Percentiles rank a stretch among this genome's conserved stretches.
These are phyloP conservation scores for Claviceps africana DNA, from an alignment of 2,329 filamentous ascomycete genomes.

Conservation along the genomic window DNA sequence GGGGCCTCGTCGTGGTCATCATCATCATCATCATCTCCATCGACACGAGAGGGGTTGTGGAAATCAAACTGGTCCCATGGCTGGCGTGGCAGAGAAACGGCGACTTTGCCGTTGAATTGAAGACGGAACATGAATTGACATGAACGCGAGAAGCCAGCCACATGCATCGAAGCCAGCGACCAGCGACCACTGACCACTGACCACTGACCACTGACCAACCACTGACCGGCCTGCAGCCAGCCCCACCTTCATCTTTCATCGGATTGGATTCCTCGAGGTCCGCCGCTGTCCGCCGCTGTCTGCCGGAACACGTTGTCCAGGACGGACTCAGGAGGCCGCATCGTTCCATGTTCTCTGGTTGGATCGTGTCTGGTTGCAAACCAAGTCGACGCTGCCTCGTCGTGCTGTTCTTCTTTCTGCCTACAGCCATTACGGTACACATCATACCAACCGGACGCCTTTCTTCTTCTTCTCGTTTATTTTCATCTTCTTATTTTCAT, in stretches of 20 bases:
- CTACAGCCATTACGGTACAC: not conserved
- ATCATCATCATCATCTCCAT: not conserved
- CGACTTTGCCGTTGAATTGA: not conserved
- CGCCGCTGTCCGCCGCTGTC: not conserved
- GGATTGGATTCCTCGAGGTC: not conserved
- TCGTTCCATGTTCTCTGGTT: not conserved
- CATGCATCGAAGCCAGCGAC: too few species aligned
- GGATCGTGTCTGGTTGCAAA: not conserved
- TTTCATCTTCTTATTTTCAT: too few species aligned
- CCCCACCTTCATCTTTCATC: not conserved
- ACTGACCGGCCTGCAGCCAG: not conserved
- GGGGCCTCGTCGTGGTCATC: too few species aligned
- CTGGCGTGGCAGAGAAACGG: not conserved
- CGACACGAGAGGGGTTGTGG: not conserved
- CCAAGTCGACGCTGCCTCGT: not conserved
- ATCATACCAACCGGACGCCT: not conserved
- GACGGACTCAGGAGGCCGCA: not conserved
- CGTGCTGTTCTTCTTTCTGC: not conserved
- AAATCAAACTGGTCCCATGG: not conserved
- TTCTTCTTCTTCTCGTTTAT: too few species aligned
- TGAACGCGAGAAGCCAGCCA: too few species aligned
- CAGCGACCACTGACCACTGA: too few species aligned
- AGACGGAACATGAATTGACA: too few species aligned
- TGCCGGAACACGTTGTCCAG: not conserved
- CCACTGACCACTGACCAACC: too few species aligned